Conservation (phyloP, 768 basidiomycete species). For the Kwoniella shandongensis region DNA sequence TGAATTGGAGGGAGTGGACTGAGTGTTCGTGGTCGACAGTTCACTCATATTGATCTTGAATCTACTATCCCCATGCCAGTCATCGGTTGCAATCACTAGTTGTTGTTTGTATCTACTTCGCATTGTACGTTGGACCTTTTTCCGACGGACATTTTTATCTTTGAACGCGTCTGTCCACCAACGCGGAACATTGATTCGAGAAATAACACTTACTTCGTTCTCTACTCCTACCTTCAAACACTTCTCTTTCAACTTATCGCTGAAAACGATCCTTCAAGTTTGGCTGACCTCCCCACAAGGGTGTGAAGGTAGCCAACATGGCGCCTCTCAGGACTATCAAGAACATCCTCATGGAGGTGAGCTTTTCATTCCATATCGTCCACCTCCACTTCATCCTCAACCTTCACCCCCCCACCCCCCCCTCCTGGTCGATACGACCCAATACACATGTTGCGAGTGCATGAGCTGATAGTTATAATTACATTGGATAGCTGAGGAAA, state of each 20-base stretch:
- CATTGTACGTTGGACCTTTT: neutral
- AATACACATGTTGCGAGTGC: neutral
- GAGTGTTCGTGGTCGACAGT: neutral
- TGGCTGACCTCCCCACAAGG: no score
- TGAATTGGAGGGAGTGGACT: slow-evolving; percentile 3
- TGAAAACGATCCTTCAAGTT: no score
- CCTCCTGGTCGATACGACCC: no score
- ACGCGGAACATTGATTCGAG: neutral
- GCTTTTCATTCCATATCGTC: slow-evolving; percentile 13
- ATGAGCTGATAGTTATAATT: no score
- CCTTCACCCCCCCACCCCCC: no score
- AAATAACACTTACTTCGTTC: neutral
- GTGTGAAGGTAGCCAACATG: slow-evolving; percentile 20
- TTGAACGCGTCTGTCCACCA: neutral
- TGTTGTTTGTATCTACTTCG: neutral
- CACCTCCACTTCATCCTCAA: neutral
- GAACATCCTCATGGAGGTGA: slow-evolving; percentile 49
- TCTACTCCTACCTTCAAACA: neutral
- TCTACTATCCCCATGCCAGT: no score
- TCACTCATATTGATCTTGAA: no score
- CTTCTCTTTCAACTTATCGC: no score
- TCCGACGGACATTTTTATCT: slow-evolving; percentile 1
- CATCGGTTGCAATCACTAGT: no score
- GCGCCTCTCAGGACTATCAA: slow-evolving; percentile 29
- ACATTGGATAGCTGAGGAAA: slow-evolving; percentile 46